Evolutionary conservation across 495 filamentous ascomycete genomes (phyloP).

Genomic region (Penicillium robsamsonii): DNA sequence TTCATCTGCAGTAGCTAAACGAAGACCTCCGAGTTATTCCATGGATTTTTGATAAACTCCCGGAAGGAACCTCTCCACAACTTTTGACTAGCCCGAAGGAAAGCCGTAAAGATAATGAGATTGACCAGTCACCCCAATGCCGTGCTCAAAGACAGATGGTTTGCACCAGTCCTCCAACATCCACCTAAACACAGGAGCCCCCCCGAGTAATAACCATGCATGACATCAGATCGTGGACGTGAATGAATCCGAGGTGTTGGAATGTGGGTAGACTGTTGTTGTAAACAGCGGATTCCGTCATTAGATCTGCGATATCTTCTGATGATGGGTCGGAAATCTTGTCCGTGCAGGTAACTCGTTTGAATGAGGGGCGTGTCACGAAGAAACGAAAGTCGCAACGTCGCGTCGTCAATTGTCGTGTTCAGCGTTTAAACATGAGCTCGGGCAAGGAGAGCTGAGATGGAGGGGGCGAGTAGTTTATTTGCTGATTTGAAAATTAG

Average conservation of each 20-base stretch:
- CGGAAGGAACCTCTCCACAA: slow-evolving; percentile 43
- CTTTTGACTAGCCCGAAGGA: slow-evolving; percentile 23
- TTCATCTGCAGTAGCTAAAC: slow-evolving; percentile 34
- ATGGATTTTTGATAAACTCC: slow-evolving; percentile 40
- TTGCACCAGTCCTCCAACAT: slow-evolving; percentile 35
- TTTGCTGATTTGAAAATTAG: slow-evolving; percentile 56
- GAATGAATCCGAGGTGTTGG: slow-evolving; percentile 34
- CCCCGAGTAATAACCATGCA: slow-evolving; percentile 31
- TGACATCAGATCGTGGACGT: slow-evolving; percentile 21
- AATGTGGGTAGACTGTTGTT: slow-evolving; percentile 23
- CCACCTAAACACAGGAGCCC: slow-evolving; percentile 41
- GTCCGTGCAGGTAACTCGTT: slow-evolving; percentile 31
- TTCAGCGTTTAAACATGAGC: slow-evolving; percentile 48
- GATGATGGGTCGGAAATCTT: slow-evolving; percentile 21
- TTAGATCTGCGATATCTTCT: slow-evolving; percentile 26
- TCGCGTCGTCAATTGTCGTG: slow-evolving; percentile 41
- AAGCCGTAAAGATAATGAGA: slow-evolving; percentile 20
- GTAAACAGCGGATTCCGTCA: slow-evolving; percentile 40
- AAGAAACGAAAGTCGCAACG: slow-evolving; percentile 41
- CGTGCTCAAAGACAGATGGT: slow-evolving; percentile 26
- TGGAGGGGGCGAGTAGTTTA: slow-evolving; percentile 67
- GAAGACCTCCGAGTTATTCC: slow-evolving; percentile 29
- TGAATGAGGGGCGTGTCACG: slow-evolving; percentile 31
- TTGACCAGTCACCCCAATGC: slow-evolving; percentile 45
- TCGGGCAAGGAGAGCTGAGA: slow-evolving; percentile 53